Evolutionary conservation across 1,284 basidiomycete species (phyloP), one percentile per base, ranked within the genome.

Genomic region (Exobasidium cylindrosporum): DNA sequence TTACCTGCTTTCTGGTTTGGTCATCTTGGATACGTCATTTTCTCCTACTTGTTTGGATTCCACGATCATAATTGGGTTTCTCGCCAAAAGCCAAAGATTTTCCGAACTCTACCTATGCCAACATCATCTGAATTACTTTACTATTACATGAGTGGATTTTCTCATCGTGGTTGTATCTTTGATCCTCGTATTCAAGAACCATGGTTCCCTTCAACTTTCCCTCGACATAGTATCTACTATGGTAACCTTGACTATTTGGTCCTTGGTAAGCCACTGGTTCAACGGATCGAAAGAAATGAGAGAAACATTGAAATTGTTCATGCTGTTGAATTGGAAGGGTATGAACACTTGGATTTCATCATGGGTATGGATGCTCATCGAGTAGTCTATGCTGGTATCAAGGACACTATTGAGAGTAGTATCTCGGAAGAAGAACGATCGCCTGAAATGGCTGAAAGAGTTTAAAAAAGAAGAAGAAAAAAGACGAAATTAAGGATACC

Each of bases 1-100:
- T 58, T 74, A 13, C 77, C 77, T 13, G 58, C 74, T n/a, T 79
- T 62, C 57, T 61, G 62, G 60, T 77, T 78, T 56, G 77, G 76
- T 21, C 76, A 79, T 67, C 60, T 78, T n/a, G 77, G 64, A 57
- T 77, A 72, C 62, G 72, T 77, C 60, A 66, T 78, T 55, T 78
- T 79, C 30, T 61, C 66, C 2, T 79, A 70, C 67, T 60, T 79
- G 54, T 79, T 79, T 62, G 72, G 71, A 55, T 77, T 77, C 68
- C 70, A 78, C 64, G 76, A 77, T 59, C 73, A 73, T 69, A 76
- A 75, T 62, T 77, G 72, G 76, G 53, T 75, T 43, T 52, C 62
- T 5, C 76, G 77, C 57, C 73, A 78, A 61, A 78, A 77, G 58
- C 74, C 74, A 58, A 79, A 79, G 70, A 68, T 79, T 24, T 79